Conservation (phyloP, 345 rosid species). For the Noccaea bulbosa region DNA sequence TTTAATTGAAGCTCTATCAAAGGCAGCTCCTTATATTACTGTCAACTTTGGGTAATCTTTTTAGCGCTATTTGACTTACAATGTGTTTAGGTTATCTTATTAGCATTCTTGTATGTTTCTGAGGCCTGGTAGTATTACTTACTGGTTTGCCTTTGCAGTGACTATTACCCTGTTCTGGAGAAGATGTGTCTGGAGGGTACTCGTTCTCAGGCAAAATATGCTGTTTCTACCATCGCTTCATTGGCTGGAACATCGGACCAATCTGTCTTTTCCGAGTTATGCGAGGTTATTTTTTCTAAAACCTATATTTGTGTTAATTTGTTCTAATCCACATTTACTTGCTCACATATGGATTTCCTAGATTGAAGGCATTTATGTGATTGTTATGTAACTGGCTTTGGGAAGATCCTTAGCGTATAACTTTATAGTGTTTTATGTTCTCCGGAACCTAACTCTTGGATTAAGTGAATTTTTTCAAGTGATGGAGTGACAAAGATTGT, state of each 20-base stretch:
- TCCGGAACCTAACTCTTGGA: conserved; percentile 11
- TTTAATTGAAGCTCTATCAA: conserved; percentile 63
- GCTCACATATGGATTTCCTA: conserved; percentile 10
- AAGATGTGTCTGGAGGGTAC: conserved; percentile 74
- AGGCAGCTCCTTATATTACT: conserved; percentile 71
- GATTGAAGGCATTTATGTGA: conserved; percentile 28
- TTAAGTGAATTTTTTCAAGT: conserved; percentile 7
- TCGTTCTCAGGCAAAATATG: conserved; percentile 78
- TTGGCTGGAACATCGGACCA: conserved; percentile 59
- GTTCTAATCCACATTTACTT: conserved; percentile 11
- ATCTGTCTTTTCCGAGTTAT: conserved; percentile 55
- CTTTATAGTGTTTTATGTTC: conserved; percentile 23
- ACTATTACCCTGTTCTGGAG: conserved; percentile 66
- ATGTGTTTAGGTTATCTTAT: conserved; percentile 21
- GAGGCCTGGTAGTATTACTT: conserved; percentile 17
- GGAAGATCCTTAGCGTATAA: conserved; percentile 30
- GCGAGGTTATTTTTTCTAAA: conserved; percentile 58
- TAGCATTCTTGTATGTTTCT: conserved; percentile 18
- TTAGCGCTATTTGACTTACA: conserved; percentile 21
- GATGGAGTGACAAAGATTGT: conserved; percentile 20
- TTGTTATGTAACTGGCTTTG: conserved; percentile 13
- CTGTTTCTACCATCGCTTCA: conserved; percentile 83
- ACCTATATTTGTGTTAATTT: conserved; percentile 4
- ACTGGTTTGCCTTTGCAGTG: conserved; percentile 51
- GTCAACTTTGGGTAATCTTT: conserved; percentile 64